These are phyloP conservation scores for Neonectria punicea DNA, from an alignment of 2,329 filamentous ascomycete species.

Conservation along the genomic window DNA sequence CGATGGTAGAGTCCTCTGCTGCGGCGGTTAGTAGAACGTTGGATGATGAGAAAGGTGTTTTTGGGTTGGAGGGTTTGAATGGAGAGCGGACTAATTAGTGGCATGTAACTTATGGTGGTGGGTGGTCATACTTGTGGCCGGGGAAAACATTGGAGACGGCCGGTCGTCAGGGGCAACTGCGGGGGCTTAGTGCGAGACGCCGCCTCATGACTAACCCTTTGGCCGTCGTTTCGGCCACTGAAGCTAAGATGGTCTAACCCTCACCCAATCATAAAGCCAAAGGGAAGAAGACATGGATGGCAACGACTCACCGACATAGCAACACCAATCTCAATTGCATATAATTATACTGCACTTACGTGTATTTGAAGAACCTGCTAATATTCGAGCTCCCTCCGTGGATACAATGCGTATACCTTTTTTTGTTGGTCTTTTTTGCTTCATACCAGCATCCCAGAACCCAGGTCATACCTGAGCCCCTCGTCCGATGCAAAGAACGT, in stretches of 20 bases:
- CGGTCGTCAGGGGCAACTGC: slow-evolving; percentile 19
- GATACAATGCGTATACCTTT: not conserved
- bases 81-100: slow-evolving; percentile 10
- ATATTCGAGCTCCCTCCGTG: not conserved
- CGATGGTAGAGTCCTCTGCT: slow-evolving; percentile 20
- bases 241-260: too few species aligned
- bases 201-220: not conserved
- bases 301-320: not conserved
- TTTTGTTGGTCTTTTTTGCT: not conserved
- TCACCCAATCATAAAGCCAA: too few species aligned
- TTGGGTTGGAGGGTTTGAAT: slow-evolving; percentile 22
- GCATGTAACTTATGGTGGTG: slow-evolving; percentile 2
- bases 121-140: not conserved
- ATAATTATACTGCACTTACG: not conserved
- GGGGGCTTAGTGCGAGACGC: not conserved
- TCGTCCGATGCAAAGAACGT: too few species aligned
- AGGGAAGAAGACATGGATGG: not conserved
- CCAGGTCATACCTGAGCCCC: not conserved
- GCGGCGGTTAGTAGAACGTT: slow-evolving; percentile 38
- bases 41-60: slow-evolving; percentile 25
- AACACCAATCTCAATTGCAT: not conserved
- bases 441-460: not conserved
- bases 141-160: slow-evolving; percentile 8
- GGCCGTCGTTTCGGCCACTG: too few species aligned
- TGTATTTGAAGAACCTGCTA: not conserved